Evolutionary conservation across 2,329 filamentous ascomycete genomes (phyloP).

Genomic region (Xylariales sp.): DNA sequence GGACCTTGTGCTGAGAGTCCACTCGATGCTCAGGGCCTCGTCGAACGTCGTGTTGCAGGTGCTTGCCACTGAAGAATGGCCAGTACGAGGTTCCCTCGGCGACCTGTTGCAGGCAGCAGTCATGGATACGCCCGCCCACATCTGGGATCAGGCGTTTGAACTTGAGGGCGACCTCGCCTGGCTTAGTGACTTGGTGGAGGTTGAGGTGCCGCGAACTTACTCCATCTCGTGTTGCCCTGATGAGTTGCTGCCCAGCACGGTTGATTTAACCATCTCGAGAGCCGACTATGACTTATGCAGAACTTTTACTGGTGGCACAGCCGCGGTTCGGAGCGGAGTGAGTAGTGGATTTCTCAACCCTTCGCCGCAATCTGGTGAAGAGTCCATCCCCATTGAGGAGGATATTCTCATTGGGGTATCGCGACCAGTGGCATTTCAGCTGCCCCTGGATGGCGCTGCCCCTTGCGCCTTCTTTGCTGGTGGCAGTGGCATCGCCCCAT

Average conservation of each 20-base stretch:
- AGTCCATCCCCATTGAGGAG: slow-evolving; percentile 35
- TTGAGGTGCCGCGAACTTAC: slow-evolving; percentile 49
- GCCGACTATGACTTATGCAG: slow-evolving; percentile 45
- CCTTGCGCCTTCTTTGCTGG: slow-evolving; percentile 51
- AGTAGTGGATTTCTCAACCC: slow-evolving; percentile 53
- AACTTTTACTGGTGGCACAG: slow-evolving; percentile 29
- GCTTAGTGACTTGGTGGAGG: slow-evolving; percentile 39
- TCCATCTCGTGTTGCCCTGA: slow-evolving; percentile 47
- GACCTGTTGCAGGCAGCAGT: slow-evolving; percentile 46
- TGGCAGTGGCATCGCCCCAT: slow-evolving; percentile 49
- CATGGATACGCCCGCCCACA: slow-evolving; percentile 38
- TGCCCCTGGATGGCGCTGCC: slow-evolving; percentile 43
- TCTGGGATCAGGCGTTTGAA: slow-evolving; percentile 48
- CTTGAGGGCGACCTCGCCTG: slow-evolving; percentile 36
- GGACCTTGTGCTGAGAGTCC: slow-evolving; percentile 43
- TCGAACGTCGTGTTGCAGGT: slow-evolving; percentile 45
- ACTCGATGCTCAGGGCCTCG: slow-evolving; percentile 42
- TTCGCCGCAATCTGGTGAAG: slow-evolving; percentile 29
- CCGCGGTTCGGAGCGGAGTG: slow-evolving; percentile 37
- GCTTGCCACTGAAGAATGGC: slow-evolving; percentile 46
- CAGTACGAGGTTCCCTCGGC: slow-evolving; percentile 43
- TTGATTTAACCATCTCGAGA: slow-evolving; percentile 47
- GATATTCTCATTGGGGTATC: slow-evolving; percentile 49
- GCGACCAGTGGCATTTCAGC: slow-evolving; percentile 45
- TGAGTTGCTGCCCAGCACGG: slow-evolving; percentile 44